These are phyloP conservation scores for Suillus clintonianus DNA, from an alignment of 768 basidiomycete species.

Conservation along the genomic window DNA sequence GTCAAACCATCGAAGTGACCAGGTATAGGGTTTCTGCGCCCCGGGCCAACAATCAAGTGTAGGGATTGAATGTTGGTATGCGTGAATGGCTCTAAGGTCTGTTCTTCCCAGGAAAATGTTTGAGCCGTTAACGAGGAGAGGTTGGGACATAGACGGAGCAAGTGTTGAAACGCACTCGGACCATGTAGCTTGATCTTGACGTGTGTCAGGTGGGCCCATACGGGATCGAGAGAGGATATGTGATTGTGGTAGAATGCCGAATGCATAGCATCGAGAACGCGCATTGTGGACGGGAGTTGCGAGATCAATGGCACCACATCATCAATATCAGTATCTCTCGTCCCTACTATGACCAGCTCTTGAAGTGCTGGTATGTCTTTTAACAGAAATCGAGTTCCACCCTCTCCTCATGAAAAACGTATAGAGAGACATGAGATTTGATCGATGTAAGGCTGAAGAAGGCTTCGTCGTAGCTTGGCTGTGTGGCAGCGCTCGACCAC, in stretches of 20 bases:
- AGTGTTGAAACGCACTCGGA: slow-evolving; percentile 2
- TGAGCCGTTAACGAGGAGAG: slow-evolving; percentile 14
- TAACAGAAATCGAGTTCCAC: no score
- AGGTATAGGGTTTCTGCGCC: no score
- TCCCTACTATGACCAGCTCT: no score
- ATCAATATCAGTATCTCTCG: no score
- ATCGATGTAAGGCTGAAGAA: background rate
- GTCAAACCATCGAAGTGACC: slow-evolving; percentile 14
- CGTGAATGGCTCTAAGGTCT: background rate
- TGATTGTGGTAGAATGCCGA: no score
- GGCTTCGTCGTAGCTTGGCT: background rate
- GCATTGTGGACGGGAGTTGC: no score
- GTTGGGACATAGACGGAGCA: slow-evolving; percentile 15
- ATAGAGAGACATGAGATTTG: no score
- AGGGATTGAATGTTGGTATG: slow-evolving; percentile 13
- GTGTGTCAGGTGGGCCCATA: slow-evolving; percentile 20
- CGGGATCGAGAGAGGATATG: no score
- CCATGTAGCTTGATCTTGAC: slow-evolving; percentile 6
- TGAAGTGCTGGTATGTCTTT: no score
- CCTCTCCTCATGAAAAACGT: no score
- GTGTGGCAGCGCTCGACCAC: background rate
- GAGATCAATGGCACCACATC: no score
- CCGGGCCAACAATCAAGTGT: slow-evolving; percentile 18
- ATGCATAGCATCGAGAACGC: slow-evolving; percentile 3
- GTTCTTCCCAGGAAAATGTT: background rate